Evolutionary conservation across 768 basidiomycete genomes (phyloP).

Genomic region (Cubamyces lactineus): DNA sequence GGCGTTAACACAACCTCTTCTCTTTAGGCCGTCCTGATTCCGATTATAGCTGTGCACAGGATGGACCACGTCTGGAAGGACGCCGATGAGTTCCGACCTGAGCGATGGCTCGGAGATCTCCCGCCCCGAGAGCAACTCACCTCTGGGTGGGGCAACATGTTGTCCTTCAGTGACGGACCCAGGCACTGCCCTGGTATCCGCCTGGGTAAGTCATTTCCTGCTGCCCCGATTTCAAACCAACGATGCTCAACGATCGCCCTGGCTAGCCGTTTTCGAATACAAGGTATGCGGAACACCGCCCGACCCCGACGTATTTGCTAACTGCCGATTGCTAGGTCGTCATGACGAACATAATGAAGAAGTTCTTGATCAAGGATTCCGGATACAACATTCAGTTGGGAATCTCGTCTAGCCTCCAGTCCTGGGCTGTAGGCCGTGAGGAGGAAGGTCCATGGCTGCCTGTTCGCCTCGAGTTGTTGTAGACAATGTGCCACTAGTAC

Average conservation of each 20-base stretch:
- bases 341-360: conserved; percentile 3
- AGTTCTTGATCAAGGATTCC: conserved; percentile 16
- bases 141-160: conserved; percentile 27
- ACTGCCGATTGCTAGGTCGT: not conserved
- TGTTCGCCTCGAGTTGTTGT: conserved; percentile 12
- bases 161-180: conserved; percentile 33
- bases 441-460: conserved; percentile 9
- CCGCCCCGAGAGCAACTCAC: not conserved
- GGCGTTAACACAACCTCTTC: not conserved
- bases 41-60: conserved; percentile 17
- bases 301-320: not conserved
- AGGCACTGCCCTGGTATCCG: conserved; percentile 31
- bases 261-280: conserved; percentile 13
- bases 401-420: conserved; percentile 21
- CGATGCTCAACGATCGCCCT: not conserved
- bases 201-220: conserved; percentile 9
- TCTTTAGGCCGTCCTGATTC: conserved; percentile 11
- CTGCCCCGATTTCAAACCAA: not conserved
- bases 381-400: conserved; percentile 4
- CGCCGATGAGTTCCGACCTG: conserved; percentile 31
- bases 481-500: too few species aligned
- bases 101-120: conserved; percentile 32
- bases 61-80: conserved; percentile 29
- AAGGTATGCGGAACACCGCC: not conserved
- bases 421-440: conserved; percentile 10